Conservation (phyloP, 2,329 filamentous ascomycete genomes). For the Trichoderma brevicompactum region DNA sequence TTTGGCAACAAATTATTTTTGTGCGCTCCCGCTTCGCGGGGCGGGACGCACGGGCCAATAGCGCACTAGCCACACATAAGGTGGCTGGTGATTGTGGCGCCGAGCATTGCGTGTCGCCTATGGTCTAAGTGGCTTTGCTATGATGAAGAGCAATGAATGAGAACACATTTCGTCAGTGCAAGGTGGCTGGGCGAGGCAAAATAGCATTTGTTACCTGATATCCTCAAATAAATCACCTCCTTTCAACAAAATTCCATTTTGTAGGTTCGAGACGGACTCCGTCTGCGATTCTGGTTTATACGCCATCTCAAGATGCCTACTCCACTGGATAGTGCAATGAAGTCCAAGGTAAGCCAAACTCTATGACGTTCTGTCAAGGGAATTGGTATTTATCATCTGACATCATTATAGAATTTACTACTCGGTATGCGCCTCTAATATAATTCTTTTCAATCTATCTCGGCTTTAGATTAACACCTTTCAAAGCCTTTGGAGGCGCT, state of each 20-base stretch:
- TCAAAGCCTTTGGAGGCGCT: constrained; percentile 74
- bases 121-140: constrained; percentile 21
- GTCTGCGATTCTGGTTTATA: background rate
- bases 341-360: constrained; percentile 62
- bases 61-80: background rate
- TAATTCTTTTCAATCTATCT: no score
- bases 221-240: background rate
- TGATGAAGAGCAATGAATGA: background rate
- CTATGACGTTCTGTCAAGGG: background rate
- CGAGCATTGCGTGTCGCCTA: constrained; percentile 10
- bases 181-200: background rate
- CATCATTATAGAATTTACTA: constrained; percentile 43
- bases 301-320: constrained; percentile 63
- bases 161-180: constrained; percentile 23
- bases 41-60: constrained; percentile 33
- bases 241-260: background rate
- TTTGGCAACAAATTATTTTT: constrained; percentile 37
- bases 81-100: constrained; percentile 30
- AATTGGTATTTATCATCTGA: background rate
- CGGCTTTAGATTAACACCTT: background rate
- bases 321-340: constrained; percentile 68
- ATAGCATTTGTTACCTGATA: background rate
- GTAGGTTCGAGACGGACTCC: background rate
- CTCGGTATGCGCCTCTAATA: constrained; percentile 57
- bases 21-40: constrained; percentile 37